phyloP scores from a whole-genome alignment of 2,329 filamentous ascomycete genomes.

The Setomelanomma holmii region DNA sequence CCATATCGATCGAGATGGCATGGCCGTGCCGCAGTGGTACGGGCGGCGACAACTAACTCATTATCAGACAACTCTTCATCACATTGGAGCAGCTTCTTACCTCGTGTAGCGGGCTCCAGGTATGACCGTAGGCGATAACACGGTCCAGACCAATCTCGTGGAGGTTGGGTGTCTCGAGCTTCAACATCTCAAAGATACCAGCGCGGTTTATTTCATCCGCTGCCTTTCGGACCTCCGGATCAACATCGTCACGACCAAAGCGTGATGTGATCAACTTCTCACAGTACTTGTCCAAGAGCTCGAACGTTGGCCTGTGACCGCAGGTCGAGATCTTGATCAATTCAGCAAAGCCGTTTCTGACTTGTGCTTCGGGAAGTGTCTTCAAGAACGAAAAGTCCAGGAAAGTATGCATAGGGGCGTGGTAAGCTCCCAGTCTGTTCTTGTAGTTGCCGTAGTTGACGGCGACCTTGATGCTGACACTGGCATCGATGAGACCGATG shows the following conservation, averaged over 20 bases:
- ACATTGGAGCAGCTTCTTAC: conserved; percentile 18
- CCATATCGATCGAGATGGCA: conserved; percentile 79
- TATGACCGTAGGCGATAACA: conserved; percentile 77
- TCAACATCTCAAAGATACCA: conserved; percentile 75
- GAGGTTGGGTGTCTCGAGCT: conserved; percentile 75
- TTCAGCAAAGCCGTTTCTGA: conserved; percentile 77
- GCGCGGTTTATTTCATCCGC: conserved; percentile 73
- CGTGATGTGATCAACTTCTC: conserved; percentile 70
- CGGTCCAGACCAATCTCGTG: conserved; percentile 76
- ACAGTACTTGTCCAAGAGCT: conserved; percentile 72
- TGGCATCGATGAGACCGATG: conserved; percentile 77
- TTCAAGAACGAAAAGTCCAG: conserved; percentile 76
- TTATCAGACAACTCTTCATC: conserved; percentile 17
- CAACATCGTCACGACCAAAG: conserved; percentile 67
- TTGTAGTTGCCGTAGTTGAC: conserved; percentile 81
- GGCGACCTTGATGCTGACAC: conserved; percentile 78
- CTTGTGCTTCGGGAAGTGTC: conserved; percentile 70
- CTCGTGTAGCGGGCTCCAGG: conserved; percentile 74
- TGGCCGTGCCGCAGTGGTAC: conserved; percentile 75
- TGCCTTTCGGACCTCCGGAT: conserved; percentile 63
- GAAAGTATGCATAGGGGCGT: conserved; percentile 75
- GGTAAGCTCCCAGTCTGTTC: conserved; percentile 76
- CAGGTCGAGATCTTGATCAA: conserved; percentile 79
- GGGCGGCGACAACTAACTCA: conserved; percentile 65
- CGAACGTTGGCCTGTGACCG: conserved; percentile 69